phyloP scores from a whole-genome alignment of 768 basidiomycete genomes.

The Boletus vermiculosoides region DNA sequence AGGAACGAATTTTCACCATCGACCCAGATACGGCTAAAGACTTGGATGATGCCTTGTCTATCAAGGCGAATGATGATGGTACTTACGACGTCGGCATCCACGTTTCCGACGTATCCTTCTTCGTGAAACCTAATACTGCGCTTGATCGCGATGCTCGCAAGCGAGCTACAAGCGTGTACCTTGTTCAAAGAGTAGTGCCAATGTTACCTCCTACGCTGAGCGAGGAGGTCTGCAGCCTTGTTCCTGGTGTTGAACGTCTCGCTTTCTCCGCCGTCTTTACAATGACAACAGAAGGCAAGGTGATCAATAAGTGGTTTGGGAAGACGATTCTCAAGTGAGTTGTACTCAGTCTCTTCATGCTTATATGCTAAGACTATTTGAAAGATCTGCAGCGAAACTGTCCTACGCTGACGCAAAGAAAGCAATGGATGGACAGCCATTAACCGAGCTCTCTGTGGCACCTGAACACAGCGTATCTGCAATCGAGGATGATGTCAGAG shows the following conservation, averaged over 20 bases:
- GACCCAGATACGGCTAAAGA: constrained; percentile 90
- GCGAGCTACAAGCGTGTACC: constrained; percentile 94
- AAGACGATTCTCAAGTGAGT: constrained; percentile 87
- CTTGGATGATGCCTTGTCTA: constrained; percentile 91
- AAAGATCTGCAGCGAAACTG: constrained; percentile 82
- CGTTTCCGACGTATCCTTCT: constrained; percentile 93
- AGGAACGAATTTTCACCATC: constrained; percentile 87
- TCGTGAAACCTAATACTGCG: constrained; percentile 94
- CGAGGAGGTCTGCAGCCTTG: constrained; percentile 90
- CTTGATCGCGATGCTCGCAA: constrained; percentile 97
- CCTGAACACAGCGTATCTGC: constrained; percentile 59
- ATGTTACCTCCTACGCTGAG: constrained; percentile 95
- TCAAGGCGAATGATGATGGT: constrained; percentile 87
- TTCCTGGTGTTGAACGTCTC: constrained; percentile 84
- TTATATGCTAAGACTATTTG: constrained; percentile 1
- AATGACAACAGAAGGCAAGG: constrained; percentile 74
- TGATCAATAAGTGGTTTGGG: constrained; percentile 89
- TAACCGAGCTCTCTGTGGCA: constrained; percentile 51
- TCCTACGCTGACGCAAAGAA: constrained; percentile 80
- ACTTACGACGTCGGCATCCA: constrained; percentile 94
- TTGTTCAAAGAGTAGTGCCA: constrained; percentile 92
- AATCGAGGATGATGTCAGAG: constrained; percentile 74
- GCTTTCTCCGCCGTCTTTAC: constrained; percentile 91
- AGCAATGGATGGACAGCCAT: constrained; percentile 69
- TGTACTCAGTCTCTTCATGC: background rate